These are phyloP conservation scores for Hyaloperonospora brassicae DNA, from an alignment of 352 stramenopile species.

Conservation along the genomic window DNA sequence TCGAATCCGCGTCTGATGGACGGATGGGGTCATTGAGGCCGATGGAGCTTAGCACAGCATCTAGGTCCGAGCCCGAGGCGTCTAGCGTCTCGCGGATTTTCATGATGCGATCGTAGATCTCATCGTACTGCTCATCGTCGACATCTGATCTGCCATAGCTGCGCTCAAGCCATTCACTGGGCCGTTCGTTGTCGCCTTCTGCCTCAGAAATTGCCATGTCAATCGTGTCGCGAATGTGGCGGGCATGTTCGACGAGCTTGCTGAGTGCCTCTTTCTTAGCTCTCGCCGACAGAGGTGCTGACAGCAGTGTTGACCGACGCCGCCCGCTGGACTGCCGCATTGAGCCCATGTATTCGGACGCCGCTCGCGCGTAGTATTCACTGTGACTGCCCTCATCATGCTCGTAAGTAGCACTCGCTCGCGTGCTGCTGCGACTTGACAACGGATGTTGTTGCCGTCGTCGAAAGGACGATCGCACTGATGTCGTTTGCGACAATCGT, in stretches of 20 bases:
- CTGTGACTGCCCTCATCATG: conserved; percentile 9
- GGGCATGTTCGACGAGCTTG: conserved; percentile 55
- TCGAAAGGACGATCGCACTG: conserved; percentile 15
- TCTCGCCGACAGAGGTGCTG: conserved; percentile 22
- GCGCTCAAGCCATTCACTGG: conserved; percentile 21
- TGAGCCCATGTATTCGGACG: conserved; percentile 9
- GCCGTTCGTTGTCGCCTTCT: conserved; percentile 34
- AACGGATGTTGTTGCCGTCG: conserved; percentile 9
- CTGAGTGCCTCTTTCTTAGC: conserved; percentile 39
- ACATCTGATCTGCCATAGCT: conserved; percentile 18
- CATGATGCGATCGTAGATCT: conserved; percentile 43
- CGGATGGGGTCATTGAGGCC: conserved; percentile 11
- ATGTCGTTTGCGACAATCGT: conserved; percentile 6
- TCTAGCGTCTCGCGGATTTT: conserved; percentile 46
- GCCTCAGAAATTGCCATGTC: conserved; percentile 55
- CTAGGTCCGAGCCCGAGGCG: conserved; percentile 37
- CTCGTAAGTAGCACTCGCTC: conserved; percentile 4
- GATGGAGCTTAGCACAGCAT: conserved; percentile 35
- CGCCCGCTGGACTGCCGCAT: conserved; percentile 12
- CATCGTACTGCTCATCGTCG: conserved; percentile 28
- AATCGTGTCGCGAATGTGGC: conserved; percentile 61
- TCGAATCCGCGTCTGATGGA: conserved; percentile 16
- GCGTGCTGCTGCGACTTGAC: conserved; percentile 13
- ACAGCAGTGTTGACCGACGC: conserved; percentile 27
- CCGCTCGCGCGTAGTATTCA: conserved; percentile 10